phyloP scores from a whole-genome alignment of 495 filamentous ascomycete genomes.

The Acidiella bohemica region DNA sequence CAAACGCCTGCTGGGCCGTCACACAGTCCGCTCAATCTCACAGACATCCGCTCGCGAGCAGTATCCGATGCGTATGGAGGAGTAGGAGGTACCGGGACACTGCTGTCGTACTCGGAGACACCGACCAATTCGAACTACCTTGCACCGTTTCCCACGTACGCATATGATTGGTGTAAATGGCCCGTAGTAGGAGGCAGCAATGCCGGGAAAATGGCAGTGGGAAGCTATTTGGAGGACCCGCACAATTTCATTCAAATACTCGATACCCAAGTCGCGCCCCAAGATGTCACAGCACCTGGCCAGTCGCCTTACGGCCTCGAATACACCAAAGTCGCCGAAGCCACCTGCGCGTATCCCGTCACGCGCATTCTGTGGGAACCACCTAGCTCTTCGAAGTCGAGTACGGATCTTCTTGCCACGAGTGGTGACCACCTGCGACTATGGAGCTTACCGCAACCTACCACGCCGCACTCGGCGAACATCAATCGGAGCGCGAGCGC shows the following conservation, averaged over 20 bases:
- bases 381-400: slow-evolving; percentile 89
- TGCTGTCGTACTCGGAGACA: slow-evolving; percentile 36
- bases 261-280: slow-evolving; percentile 63
- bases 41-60: slow-evolving; percentile 70
- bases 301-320: slow-evolving; percentile 64
- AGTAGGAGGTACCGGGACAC: slow-evolving; percentile 34
- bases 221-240: slow-evolving; percentile 92
- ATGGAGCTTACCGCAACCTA: slow-evolving; percentile 61
- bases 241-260: slow-evolving; percentile 99
- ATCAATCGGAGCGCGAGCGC: slow-evolving; percentile 57
- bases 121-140: slow-evolving; percentile 76
- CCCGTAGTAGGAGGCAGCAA: slow-evolving; percentile 51
- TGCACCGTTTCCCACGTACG: slow-evolving; percentile 89
- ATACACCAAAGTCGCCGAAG: slow-evolving; percentile 90
- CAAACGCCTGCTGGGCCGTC: slow-evolving; percentile 61
- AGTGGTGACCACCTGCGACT: slow-evolving; percentile 91
- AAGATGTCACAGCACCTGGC: slow-evolving; percentile 60
- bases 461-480: slow-evolving; percentile 38
- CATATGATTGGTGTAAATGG: slow-evolving; percentile 99
- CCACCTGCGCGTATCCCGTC: slow-evolving; percentile 94
- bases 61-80: slow-evolving; percentile 64
- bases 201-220: slow-evolving; percentile 80
- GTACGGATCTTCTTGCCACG: slow-evolving; percentile 89
- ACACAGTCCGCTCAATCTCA: slow-evolving; percentile 78
- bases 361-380: slow-evolving; percentile 96